Evolutionary conservation across 805 yeast species (phyloP), one percentile per base, ranked within the genome.

Genomic region (Hanseniaspora thailandica): DNA sequence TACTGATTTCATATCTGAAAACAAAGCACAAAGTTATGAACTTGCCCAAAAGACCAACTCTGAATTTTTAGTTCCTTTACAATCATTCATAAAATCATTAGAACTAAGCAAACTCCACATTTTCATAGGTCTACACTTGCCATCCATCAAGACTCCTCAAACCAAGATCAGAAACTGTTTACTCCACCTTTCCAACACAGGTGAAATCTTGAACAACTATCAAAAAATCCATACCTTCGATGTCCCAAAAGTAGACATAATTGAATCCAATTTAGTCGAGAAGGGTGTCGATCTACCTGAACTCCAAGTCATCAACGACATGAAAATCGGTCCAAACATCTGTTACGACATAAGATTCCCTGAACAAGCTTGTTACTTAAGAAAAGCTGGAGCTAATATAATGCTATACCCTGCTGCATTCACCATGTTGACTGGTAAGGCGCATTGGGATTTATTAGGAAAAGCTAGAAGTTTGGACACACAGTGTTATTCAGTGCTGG

Each of bases 301-400:
- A 22, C 76, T 75, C 51, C 54, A 50, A 28, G n/a, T 25, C 2
- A n/a, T 50, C 23, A 26, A 10, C 8, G 36, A n/a, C 20, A 35
- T 50, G 22, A 50, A 35, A 13, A 68, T 86, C 5, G 95, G 95
- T 0, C 66, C 76, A 10, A 84, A 79, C 1, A 84, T 86, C 33
- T 90, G 96, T 66, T 88, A 86, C 66, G 97, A 86, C 66, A 78
- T 87, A 33, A 71, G 97, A 57, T 86, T 87, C 63, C 95, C 96
- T 0, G 96, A 88, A 63, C 68, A 85, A 46, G 81, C 93, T 1
- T 60, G 83, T 34, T 67, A 81, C 39, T 67, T 85, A 34, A 69
- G 95, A 49, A 63, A 76, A 9, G 60, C 69, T 50, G 95, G 96
- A 3, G 95, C 96, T 0, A 75, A 86, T 55, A 70, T 90, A 22